Evolutionary conservation across 768 basidiomycete genomes (phyloP), one percentile per base, ranked within the genome.

Genomic region (Boletus rufocinnamomeus): DNA sequence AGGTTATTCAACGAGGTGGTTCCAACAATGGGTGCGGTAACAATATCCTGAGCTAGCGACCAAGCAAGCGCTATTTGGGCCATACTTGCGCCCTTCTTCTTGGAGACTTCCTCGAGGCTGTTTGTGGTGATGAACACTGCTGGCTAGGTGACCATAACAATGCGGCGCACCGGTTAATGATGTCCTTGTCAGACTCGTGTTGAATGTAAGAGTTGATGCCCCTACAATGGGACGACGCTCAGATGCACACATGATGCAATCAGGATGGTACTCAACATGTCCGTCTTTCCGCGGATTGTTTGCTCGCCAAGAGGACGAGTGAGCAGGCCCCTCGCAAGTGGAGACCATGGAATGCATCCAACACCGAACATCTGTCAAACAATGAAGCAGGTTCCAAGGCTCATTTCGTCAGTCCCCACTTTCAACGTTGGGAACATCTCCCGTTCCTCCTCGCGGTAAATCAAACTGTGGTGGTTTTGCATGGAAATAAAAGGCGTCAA

Each of bases 401-500:
- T 40, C 45, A 10, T 63, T 28, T 63, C 52, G 21, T 61, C 57
- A 19, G 51, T 1, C 17, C 28, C 8, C 16, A 49, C 45, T 28
- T 50, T 30, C 28, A 52, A 30, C 14, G 51, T 52, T 28, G 51
- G 51, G 51, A 41, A 41, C 51, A 52, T 52, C 38, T 41, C 40
- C 28, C 51, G 51, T 21, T 52, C 51, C 14, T 52, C 51, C n/a
- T 52, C 52, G 28, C 52, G 40, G 21, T 52, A 52, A 30, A 52
- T 43, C n/a, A 52, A 30, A 16, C 28, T 52, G 14, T 52, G 52
- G 16, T 52, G 52, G 28, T 86, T 84, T 68, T 86, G 85, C 85
- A 86, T 86, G 11, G 81, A 81, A 69, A 85, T 81, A 71, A 86
- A 85, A 4, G 79, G 81, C 5, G 80, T 82, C 34, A 79, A 70